Conservation (phyloP, 768 basidiomycete genomes). For the Saitozyma sp. region DNA sequence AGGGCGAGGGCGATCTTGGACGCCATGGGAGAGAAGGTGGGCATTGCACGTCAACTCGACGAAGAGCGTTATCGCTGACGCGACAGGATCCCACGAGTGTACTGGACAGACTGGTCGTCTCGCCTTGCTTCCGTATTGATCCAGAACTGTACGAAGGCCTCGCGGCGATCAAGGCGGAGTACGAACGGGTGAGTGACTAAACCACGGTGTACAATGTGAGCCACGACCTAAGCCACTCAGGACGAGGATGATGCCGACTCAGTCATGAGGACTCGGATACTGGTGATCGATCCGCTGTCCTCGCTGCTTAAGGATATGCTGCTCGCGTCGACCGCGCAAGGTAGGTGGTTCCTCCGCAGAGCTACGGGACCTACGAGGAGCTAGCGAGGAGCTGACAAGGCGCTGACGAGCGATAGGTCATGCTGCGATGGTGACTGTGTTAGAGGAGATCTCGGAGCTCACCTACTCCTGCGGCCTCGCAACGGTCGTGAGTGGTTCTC, state of each 20-base stretch:
- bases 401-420: slow-evolving; percentile 25
- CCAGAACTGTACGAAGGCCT: slow-evolving; percentile 36
- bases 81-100: slow-evolving; percentile 19
- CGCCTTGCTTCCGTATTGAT: slow-evolving; percentile 36
- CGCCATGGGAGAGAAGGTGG: slow-evolving; percentile 21
- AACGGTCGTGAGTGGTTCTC: slow-evolving; percentile 24
- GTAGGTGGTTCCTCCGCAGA: slow-evolving; percentile 12
- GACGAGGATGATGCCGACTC: no score
- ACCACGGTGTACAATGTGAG: no score
- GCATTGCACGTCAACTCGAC: background rate
- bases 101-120: slow-evolving; percentile 27
- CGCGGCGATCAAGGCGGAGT: slow-evolving; percentile 21
- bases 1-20: slow-evolving; percentile 36
- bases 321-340: slow-evolving; percentile 36
- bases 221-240: no score
- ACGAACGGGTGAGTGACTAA: slow-evolving; percentile 14
- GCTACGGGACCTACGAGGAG: no score
- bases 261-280: slow-evolving; percentile 13
- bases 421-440: slow-evolving; percentile 33
- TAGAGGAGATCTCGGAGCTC: slow-evolving; percentile 38
- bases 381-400: no score
- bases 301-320: slow-evolving; percentile 45
- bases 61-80: background rate
- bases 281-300: slow-evolving; percentile 44
- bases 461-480: slow-evolving; percentile 25